phyloP scores from a whole-genome alignment of 164 flowering plant species.

The Annona squamosa region DNA sequence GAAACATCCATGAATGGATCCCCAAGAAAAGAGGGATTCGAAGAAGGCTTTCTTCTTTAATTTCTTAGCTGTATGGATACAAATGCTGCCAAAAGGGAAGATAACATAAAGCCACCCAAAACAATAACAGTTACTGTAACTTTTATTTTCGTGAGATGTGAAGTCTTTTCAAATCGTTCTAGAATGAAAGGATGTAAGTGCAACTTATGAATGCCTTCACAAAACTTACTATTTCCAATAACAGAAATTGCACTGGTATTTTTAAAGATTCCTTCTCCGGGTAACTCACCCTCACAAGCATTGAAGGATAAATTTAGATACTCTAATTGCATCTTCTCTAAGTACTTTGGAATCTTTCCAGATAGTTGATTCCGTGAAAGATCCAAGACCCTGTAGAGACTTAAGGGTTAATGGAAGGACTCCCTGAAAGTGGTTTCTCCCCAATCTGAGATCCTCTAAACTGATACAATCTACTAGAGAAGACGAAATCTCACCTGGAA shows the following conservation, averaged over 20 bases:
- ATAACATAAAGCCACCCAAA: background rate
- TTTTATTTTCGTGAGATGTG: background rate
- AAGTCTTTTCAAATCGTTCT: background rate
- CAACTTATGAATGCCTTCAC: conserved; percentile 12
- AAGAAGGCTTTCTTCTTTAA: background rate
- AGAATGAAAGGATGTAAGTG: conserved; percentile 20
- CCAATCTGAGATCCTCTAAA: conserved; percentile 51
- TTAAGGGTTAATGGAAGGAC: conserved; percentile 51
- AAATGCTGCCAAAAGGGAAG: background rate
- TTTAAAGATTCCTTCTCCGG: background rate
- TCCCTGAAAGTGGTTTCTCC: conserved; percentile 63
- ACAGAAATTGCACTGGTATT: background rate
- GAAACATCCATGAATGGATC: background rate
- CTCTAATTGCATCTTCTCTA: background rate
- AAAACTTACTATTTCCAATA: background rate
- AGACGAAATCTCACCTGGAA: conserved; percentile 55
- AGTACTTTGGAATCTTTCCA: conserved; percentile 1
- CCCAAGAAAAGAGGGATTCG: background rate
- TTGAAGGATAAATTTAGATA: conserved; percentile 1
- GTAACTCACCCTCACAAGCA: background rate
- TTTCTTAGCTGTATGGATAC: background rate
- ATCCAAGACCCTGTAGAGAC: conserved; percentile 51
- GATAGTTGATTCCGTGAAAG: conserved; percentile 40
- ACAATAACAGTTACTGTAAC: background rate
- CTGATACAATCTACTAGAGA: conserved; percentile 47